Evolutionary conservation across 2,329 filamentous ascomycete species (phyloP).

Genomic region (Aspergillus pseudoviridinutans): DNA sequence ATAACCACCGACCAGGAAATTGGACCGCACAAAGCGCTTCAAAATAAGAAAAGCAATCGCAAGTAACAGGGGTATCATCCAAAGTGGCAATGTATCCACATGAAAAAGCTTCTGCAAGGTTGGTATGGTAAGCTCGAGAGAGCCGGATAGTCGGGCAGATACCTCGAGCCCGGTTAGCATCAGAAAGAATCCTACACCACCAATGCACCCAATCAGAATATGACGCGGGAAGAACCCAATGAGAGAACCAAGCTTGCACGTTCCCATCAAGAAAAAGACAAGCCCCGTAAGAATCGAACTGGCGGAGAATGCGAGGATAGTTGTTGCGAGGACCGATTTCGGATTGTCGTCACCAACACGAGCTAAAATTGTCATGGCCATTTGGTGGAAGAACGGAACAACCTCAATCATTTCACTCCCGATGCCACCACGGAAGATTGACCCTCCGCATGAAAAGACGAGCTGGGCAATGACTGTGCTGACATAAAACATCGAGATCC

Average conservation of each 20-base stretch:
- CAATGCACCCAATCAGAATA: slow-evolving; percentile 95
- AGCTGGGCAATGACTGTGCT: slow-evolving; percentile 94
- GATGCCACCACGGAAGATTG: slow-evolving; percentile 83
- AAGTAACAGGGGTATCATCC: slow-evolving; percentile 74
- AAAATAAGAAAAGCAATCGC: slow-evolving; percentile 72
- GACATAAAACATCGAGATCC: slow-evolving; percentile 98
- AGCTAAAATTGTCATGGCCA: slow-evolving; percentile 83
- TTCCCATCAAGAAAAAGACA: slow-evolving; percentile 88
- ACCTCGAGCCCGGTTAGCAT: slow-evolving; percentile 90
- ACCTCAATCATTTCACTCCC: slow-evolving; percentile 98
- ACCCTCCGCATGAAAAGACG: slow-evolving; percentile 78
- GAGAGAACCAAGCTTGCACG: slow-evolving; percentile 81
- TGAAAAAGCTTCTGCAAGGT: slow-evolving; percentile 73
- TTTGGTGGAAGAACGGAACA: slow-evolving; percentile 97
- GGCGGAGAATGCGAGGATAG: slow-evolving; percentile 83
- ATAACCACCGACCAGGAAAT: slow-evolving; percentile 80
- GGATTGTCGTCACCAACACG: slow-evolving; percentile 75
- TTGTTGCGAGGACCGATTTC: slow-evolving; percentile 86
- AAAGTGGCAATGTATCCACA: slow-evolving; percentile 71
- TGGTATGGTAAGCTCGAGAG: slow-evolving; percentile 72
- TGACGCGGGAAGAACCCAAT: slow-evolving; percentile 96
- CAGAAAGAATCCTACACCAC: slow-evolving; percentile 93
- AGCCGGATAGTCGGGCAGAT: slow-evolving; percentile 81
- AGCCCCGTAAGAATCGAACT: slow-evolving; percentile 88
- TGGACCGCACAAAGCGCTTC: slow-evolving; percentile 72